Evolutionary conservation across 768 basidiomycete genomes (phyloP).

Genomic region (Nevesoporus exiguus): DNA sequence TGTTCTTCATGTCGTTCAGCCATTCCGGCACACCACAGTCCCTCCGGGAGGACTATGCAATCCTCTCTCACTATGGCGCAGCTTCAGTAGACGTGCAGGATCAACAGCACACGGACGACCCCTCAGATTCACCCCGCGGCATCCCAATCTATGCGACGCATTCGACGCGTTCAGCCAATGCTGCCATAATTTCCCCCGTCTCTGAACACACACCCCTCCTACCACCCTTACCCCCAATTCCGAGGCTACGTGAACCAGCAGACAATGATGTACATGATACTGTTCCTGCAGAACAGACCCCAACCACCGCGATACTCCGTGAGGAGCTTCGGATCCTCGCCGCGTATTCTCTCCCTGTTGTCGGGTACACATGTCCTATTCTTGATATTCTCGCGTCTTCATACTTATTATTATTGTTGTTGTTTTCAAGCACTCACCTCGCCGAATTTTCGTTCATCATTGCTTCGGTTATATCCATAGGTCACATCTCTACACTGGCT

Average conservation of each 20-base stretch:
- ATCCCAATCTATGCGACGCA: conserved; percentile 16
- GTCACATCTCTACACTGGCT: conserved; percentile 69
- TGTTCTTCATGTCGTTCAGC: conserved; percentile 16
- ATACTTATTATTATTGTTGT: neutral
- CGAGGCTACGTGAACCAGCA: conserved; percentile 52
- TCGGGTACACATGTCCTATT: conserved; percentile 54
- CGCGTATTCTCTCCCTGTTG: conserved; percentile 68
- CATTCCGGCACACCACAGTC: conserved; percentile 33
- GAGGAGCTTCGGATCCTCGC: conserved; percentile 61
- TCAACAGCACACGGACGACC: neutral
- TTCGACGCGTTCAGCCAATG: neutral
- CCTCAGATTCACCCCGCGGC: conserved; percentile 17
- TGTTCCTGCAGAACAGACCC: conserved; percentile 14
- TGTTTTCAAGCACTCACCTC: conserved; percentile 58
- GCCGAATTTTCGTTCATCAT: conserved; percentile 55
- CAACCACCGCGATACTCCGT: conserved; percentile 38
- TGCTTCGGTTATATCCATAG: neutral
- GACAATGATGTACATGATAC: conserved; percentile 21
- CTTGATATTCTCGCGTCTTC: neutral
- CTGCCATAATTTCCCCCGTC: neutral
- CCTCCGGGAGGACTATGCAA: conserved; percentile 62
- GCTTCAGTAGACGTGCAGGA: conserved; percentile 15
- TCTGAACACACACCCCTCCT: conserved; percentile 61
- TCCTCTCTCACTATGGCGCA: conserved; percentile 52
- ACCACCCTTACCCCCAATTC: conserved; percentile 42